A percentile compares a stretch with the other conserved stretches of the same genome.
Evolutionary conservation across 2,329 filamentous ascomycete genomes (phyloP).

Genomic region (Sclerotiophoma versabilis): DNA sequence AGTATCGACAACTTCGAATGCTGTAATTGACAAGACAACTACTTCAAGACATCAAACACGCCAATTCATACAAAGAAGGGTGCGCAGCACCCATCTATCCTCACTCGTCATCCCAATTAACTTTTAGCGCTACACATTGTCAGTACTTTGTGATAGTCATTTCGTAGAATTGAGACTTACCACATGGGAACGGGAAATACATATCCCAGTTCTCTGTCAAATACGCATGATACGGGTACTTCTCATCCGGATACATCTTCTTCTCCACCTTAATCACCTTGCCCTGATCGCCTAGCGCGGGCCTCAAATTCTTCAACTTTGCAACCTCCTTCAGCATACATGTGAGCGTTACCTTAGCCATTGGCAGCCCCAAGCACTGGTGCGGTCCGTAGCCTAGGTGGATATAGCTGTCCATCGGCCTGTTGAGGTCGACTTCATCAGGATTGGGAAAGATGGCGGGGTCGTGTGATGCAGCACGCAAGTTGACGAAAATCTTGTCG

Average conservation of each 20-base stretch:
- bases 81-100: no score
- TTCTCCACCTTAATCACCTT: constrained; percentile 54
- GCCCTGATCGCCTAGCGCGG: constrained; percentile 50
- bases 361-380: constrained; percentile 53
- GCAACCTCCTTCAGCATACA: constrained; percentile 56
- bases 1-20: no score
- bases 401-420: constrained; percentile 53
- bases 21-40: no score
- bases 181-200: constrained; percentile 56
- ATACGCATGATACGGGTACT: constrained; percentile 53
- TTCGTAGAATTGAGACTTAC: constrained; percentile 43
- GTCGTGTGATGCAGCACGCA: constrained; percentile 53
- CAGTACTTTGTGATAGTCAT: constrained; percentile 9
- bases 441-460: constrained; percentile 52
- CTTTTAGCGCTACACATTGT: constrained; percentile 34
- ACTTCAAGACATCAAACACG: no score
- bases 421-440: constrained; percentile 47
- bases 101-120: constrained; percentile 34
- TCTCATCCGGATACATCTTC: constrained; percentile 32
- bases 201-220: constrained; percentile 58
- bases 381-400: constrained; percentile 54
- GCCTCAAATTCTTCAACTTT: constrained; percentile 48
- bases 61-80: not conserved
- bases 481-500: constrained; percentile 53
- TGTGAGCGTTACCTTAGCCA: constrained; percentile 54